Percentiles rank a stretch among this genome's conserved stretches.
These are phyloP conservation scores for Penicillium decumbens DNA, from an alignment of 2,329 filamentous ascomycete species.

Conservation along the genomic window DNA sequence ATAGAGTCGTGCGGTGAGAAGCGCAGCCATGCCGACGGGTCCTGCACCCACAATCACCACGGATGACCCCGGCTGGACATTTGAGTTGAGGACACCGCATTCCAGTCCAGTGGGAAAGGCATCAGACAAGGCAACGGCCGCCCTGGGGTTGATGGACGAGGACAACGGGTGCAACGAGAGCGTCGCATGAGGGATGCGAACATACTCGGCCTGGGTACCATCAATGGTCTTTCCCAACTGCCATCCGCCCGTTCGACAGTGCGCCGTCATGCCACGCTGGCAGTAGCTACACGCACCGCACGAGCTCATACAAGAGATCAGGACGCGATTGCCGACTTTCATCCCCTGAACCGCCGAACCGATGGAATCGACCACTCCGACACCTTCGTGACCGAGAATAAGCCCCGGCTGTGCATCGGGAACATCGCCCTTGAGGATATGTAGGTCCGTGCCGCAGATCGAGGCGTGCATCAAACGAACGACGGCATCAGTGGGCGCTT, in stretches of 20 bases:
- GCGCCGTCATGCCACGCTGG: slow-evolving; percentile 49
- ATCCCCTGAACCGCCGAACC: slow-evolving; percentile 47
- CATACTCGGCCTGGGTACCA: slow-evolving; percentile 56
- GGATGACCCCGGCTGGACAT: slow-evolving; percentile 49
- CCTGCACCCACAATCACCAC: slow-evolving; percentile 55
- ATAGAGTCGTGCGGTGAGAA: slow-evolving; percentile 54
- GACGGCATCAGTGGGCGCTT: slow-evolving; percentile 47
- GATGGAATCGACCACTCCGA: slow-evolving; percentile 46
- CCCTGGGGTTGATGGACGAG: slow-evolving; percentile 38
- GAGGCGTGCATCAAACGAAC: slow-evolving; percentile 48
- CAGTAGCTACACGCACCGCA: slow-evolving; percentile 53
- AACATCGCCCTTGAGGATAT: slow-evolving; percentile 54
- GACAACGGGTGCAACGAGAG: slow-evolving; percentile 48
- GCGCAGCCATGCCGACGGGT: slow-evolving; percentile 52
- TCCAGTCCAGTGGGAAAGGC: slow-evolving; percentile 56
- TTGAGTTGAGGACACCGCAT: slow-evolving; percentile 50
- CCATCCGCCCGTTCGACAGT: slow-evolving; percentile 54
- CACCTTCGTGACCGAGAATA: slow-evolving; percentile 53
- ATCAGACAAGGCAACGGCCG: slow-evolving; percentile 52
- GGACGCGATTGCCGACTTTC: slow-evolving; percentile 49
- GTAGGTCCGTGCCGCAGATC: slow-evolving; percentile 54
- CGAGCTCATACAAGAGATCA: slow-evolving; percentile 50
- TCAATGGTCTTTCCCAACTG: slow-evolving; percentile 51
- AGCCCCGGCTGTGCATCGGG: slow-evolving; percentile 45
- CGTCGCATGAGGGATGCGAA: slow-evolving; percentile 50